Base-by-base conservation (phyloP, 352 stramenopile species). In the Phytophthora foliorum region DNA sequence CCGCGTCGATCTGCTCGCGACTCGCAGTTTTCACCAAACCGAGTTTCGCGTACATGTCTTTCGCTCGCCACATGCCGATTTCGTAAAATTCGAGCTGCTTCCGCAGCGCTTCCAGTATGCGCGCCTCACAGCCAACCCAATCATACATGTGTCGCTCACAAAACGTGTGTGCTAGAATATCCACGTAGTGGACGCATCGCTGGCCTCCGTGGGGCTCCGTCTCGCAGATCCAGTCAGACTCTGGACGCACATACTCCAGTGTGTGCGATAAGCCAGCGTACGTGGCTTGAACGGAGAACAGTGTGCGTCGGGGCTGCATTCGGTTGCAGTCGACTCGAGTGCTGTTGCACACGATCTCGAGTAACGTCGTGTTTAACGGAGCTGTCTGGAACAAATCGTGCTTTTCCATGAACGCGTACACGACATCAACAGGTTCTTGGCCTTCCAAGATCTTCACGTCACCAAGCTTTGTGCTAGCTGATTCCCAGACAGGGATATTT, bases 331-430 rank as follows among this genome's bases (percentile, higher is more conserved):
- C 66, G 21, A 94, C 84, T 27, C 86, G 78, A 56, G 86, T 86
- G 69, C 68, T 91, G 57, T 90, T 92, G 71, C 88, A 95, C 9
- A 91, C 84, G 13, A 89, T 66, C 58, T 88, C 69, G 2, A 89
- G 59, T 21, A 95, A 57, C 9, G 82, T 83, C 45, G 82, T 91
- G 75, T 95, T 95, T 55, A 95, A 69, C 42, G 88, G 88, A 27
- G 74, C 85, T 5, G 88, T 91, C 61, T 95, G 88, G 64, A 95
- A 93, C 24, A 95, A 50, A 45, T 95, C 88, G 71, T 95, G 88
- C 56, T 95, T 95, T 45, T 95, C 88, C 56, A 95, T 79, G 52
- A 95, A 95, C 17, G 88, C 81, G 57, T 95, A 93, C n/a, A 95
- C 84, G 31, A 90, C 75, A 49, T 95, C 88, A 2, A 93, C 63